Conservation (phyloP, 2,329 filamentous ascomycete species). For the Calonectria fujianensis region DNA sequence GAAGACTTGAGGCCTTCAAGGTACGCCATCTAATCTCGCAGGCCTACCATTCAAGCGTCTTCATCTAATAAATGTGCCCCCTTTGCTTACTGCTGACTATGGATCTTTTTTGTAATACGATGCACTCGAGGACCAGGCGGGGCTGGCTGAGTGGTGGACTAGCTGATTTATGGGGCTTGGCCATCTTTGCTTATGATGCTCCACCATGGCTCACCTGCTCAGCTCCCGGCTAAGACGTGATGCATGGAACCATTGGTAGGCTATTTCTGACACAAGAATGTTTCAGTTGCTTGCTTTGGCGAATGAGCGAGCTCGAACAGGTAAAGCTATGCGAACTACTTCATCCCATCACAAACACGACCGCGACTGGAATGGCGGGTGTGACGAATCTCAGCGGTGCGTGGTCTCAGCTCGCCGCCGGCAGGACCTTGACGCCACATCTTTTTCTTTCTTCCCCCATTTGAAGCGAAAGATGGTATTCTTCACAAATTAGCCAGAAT, state of each 20-base stretch:
- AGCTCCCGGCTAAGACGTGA: background rate
- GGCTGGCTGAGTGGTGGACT: background rate
- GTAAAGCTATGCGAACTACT: background rate
- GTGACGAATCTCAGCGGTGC: background rate
- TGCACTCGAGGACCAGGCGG: background rate
- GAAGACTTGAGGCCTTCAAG: background rate
- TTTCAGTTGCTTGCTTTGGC: background rate
- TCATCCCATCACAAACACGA: background rate
- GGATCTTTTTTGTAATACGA: background rate
- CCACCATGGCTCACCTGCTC: background rate
- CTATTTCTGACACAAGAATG: background rate
- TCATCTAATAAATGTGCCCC: background rate
- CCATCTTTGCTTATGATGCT: background rate
- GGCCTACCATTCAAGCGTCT: background rate
- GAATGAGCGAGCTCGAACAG: background rate
- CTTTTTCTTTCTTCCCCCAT: background rate
- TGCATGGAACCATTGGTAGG: background rate
- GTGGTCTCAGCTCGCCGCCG: background rate
- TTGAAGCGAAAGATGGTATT: background rate
- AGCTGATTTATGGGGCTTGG: background rate
- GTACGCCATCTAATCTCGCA: background rate
- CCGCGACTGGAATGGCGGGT: background rate
- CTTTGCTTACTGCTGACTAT: background rate
- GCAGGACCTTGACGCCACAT: background rate
- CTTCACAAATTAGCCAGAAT: background rate